Evolutionary conservation across 2,329 filamentous ascomycete species (phyloP).

Genomic region (Salinomyces thailandicus): DNA sequence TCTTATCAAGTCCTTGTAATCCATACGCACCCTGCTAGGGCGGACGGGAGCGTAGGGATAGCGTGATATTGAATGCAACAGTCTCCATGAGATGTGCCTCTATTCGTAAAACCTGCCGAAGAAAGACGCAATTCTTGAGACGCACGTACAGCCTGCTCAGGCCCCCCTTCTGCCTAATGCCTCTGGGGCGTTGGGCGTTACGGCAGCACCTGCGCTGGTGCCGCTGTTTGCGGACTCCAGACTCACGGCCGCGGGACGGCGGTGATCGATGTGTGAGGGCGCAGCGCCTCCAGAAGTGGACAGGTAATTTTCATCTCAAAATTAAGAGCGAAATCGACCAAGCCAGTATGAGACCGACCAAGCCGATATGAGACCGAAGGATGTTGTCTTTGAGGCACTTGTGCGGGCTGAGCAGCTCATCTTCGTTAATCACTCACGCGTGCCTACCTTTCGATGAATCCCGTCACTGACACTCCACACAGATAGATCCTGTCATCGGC

Average conservation of each 20-base stretch:
- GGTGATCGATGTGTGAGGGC: constrained; percentile 56
- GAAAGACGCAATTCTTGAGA: no score
- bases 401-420: constrained; percentile 31
- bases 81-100: no score
- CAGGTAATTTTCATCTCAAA: constrained; percentile 45
- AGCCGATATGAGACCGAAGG: constrained; percentile 38
- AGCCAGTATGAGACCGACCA: constrained; percentile 51
- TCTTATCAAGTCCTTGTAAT: no score
- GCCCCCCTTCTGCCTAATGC: no score
- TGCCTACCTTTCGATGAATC: no score
- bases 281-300: constrained; percentile 48
- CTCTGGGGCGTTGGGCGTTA: constrained; percentile 31
- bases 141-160: no score
- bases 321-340: constrained; percentile 56
- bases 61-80: no score
- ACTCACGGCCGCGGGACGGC: constrained; percentile 47
- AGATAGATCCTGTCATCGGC: constrained; percentile 23
- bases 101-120: no score
- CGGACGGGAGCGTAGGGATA: no score
- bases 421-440: no score
- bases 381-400: constrained; percentile 45
- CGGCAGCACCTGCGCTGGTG: constrained; percentile 43
- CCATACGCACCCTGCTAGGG: no score
- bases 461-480: no score
- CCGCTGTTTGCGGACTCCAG: constrained; percentile 52